Evolutionary conservation across 768 basidiomycete genomes (phyloP), one percentile per base, ranked within the genome.

Genomic region (Rhodotorula babjevae): DNA sequence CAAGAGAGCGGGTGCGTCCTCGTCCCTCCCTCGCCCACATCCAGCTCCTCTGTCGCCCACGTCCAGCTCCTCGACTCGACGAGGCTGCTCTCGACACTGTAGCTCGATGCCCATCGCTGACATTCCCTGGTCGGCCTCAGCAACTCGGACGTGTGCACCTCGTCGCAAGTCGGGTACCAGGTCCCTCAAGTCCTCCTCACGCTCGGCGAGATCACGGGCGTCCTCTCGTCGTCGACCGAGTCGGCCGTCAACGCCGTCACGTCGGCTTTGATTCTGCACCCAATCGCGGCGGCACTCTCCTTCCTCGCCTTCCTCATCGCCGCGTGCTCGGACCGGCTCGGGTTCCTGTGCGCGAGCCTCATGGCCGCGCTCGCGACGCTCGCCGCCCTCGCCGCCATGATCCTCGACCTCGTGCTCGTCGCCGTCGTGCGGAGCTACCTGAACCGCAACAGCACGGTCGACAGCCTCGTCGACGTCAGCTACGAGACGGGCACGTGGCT

Each of bases 231-330:
- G 25, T 9, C 27, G 5, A 23, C 63, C 2, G 36, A 72, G 53
- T 16, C 21, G 29, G 56, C 73, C 47, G 53, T 79, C 15, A 61
- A 77, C 27, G 44, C 58, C 40, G 61, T 79, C 60, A 80, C 80
- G 33, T 78, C 78, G n/a, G 80, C 78, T 9, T 66, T 82, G 50
- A 75, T 82, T 70, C 68, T 82, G 7, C 80, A 82, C 63, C 80
- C 80, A 19, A 76, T 82, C 65, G 80, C 79, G 4, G 58, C 74
- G 11, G 81, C 80, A 46, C 59, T 82, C 50, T 70, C 80, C 2
- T 80, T 80, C 71, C 61, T 82, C 50, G 79, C 80, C 0, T 79
- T 80, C 77, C 69, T 82, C 70, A 72, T 81, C 65, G 80, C 81
- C 11, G 73, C 79, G 29, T 70, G 71, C 59, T 79, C 79, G 12